Percentiles rank a stretch among this genome's conserved stretches.
These are phyloP conservation scores for Trichoderma simmonsii DNA, from an alignment of 2,329 filamentous ascomycete species.

Conservation along the genomic window DNA sequence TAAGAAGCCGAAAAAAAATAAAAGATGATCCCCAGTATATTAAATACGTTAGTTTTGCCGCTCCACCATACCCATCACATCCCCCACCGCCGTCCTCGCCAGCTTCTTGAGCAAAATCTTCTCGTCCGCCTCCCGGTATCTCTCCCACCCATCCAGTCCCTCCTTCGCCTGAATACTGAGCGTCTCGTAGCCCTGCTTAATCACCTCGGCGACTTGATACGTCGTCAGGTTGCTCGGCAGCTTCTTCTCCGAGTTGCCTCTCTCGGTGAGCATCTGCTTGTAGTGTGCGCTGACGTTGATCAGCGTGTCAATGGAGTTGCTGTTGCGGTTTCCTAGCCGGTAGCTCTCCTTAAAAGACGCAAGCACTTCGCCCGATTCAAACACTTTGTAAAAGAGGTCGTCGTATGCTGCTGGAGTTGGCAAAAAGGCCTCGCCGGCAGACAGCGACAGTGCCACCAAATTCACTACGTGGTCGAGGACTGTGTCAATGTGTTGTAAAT, in stretches of 20 bases:
- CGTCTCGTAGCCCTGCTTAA: slow-evolving; percentile 95
- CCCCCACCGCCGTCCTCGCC: slow-evolving; percentile 70
- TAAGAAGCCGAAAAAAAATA: background rate
- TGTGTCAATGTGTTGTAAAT: slow-evolving; percentile 64
- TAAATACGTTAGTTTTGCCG: slow-evolving; percentile 23
- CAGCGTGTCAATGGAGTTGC: slow-evolving; percentile 77
- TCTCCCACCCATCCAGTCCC: slow-evolving; percentile 80
- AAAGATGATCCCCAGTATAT: background rate
- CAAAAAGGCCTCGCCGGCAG: slow-evolving; percentile 84
- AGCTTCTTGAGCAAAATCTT: slow-evolving; percentile 83
- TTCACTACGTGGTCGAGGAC: slow-evolving; percentile 78
- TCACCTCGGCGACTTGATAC: slow-evolving; percentile 80
- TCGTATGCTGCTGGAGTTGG: slow-evolving; percentile 86
- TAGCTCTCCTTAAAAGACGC: slow-evolving; percentile 80
- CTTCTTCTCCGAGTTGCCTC: slow-evolving; percentile 37
- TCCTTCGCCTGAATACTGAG: slow-evolving; percentile 87
- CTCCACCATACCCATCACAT: slow-evolving; percentile 53
- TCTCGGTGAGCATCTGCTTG: slow-evolving; percentile 70
- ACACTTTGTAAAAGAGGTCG: slow-evolving; percentile 96
- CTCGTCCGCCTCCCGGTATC: slow-evolving; percentile 83
- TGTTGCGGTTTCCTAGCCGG: slow-evolving; percentile 52
- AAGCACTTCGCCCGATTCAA: slow-evolving; percentile 83
- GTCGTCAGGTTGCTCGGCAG: slow-evolving; percentile 71
- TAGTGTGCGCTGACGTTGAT: slow-evolving; percentile 84
- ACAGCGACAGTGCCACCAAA: slow-evolving; percentile 78